These are phyloP conservation scores for Aegilops tauschii DNA, from an alignment of 176 grass and related monocot genomes.

Conservation along the genomic window DNA sequence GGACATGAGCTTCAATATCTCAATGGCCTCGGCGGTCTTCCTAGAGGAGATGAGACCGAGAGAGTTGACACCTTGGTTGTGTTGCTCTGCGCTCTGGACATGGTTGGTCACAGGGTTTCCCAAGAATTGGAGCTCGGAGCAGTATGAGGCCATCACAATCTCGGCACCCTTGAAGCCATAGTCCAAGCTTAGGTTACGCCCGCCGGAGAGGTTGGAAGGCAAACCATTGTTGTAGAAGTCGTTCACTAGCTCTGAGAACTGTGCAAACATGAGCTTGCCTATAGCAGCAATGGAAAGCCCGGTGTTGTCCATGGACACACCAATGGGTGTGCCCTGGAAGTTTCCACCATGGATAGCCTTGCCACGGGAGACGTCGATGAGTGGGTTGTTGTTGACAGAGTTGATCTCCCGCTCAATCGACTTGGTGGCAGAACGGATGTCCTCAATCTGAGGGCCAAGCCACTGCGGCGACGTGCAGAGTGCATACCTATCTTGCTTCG, in stretches of 20 bases:
- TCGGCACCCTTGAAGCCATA: slow-evolving; percentile 92
- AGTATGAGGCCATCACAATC: slow-evolving; percentile 90
- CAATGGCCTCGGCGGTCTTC: no score
- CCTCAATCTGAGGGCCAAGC: slow-evolving; percentile 86
- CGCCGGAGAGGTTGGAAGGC: slow-evolving; percentile 78
- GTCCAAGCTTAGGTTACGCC: slow-evolving; percentile 83
- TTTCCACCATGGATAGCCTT: slow-evolving; percentile 87
- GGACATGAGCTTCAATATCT: no score
- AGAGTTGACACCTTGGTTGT: slow-evolving; percentile 49
- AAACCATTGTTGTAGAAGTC: slow-evolving; percentile 88
- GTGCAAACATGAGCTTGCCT: slow-evolving; percentile 75
- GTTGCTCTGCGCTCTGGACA: slow-evolving; percentile 93
- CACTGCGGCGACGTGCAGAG: slow-evolving; percentile 92
- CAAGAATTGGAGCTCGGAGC: slow-evolving; percentile 86
- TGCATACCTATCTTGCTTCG: slow-evolving; percentile 86
- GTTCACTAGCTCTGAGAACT: slow-evolving; percentile 86
- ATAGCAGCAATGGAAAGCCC: slow-evolving; percentile 58
- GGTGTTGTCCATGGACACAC: slow-evolving; percentile 91
- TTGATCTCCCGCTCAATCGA: slow-evolving; percentile 85
- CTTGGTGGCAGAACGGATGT: slow-evolving; percentile 67
- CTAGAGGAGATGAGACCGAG: no score
- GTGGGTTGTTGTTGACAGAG: slow-evolving; percentile 83
- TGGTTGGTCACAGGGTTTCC: slow-evolving; percentile 86
- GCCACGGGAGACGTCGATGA: slow-evolving; percentile 66
- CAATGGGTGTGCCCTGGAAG: slow-evolving; percentile 84